Evolutionary conservation across 495 filamentous ascomycete species (phyloP).

Genomic region (Daldinia decipiens): DNA sequence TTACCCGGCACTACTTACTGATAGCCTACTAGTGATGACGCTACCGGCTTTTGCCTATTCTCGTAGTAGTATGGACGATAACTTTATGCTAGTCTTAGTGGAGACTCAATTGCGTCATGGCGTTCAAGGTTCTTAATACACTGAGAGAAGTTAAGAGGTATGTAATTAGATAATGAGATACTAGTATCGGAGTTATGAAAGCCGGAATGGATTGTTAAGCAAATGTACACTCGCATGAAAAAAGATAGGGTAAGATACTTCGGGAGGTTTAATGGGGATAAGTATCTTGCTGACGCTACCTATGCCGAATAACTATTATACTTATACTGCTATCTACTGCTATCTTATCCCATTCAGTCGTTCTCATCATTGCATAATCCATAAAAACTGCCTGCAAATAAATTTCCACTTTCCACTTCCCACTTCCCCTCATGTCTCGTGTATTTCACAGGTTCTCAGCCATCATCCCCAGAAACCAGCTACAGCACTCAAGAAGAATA

Average conservation of each 20-base stretch:
- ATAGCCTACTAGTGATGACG: conserved; percentile 5
- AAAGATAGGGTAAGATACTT: background rate
- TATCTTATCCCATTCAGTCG: background rate
- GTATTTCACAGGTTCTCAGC: conserved; percentile 4
- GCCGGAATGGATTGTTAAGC: background rate
- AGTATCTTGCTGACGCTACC: background rate
- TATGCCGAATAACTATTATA: background rate
- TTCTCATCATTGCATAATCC: background rate
- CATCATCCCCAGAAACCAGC: conserved; percentile 10
- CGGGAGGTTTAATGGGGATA: background rate
- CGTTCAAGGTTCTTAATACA: conserved; percentile 4
- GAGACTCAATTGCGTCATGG: conserved; percentile 21
- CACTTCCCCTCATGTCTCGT: conserved; percentile 24
- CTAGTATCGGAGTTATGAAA: conserved; percentile 2
- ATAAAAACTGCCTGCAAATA: background rate
- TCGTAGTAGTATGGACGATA: background rate
- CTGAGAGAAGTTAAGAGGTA: background rate
- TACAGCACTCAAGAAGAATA: conserved; percentile 33
- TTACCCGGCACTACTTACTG: background rate
- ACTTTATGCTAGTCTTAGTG: background rate
- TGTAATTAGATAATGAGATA: background rate
- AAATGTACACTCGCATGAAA: background rate
- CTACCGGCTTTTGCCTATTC: conserved; percentile 3
- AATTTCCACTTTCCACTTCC: conserved; percentile 2
- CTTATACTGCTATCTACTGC: background rate